Evolutionary conservation across 805 yeast genomes (phyloP).

Genomic region (Peterozyma toletana): DNA sequence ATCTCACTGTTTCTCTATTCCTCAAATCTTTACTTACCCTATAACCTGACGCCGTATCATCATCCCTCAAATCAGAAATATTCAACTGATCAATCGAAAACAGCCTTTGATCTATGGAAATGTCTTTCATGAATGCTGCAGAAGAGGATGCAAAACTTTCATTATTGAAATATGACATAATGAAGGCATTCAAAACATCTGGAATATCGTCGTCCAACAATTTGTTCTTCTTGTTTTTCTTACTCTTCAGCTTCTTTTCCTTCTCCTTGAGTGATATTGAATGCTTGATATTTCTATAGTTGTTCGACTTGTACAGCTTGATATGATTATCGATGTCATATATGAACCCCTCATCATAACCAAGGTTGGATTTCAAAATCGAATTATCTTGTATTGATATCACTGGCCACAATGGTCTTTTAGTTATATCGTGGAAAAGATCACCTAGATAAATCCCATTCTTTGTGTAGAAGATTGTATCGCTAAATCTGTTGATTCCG

Average conservation of each 20-base stretch:
- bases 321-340: constrained; percentile 45
- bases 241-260: not conserved
- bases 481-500: constrained; percentile 65
- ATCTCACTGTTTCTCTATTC: constrained; percentile 32
- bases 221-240: constrained; percentile 1
- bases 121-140: constrained; percentile 42
- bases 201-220: constrained; percentile 15
- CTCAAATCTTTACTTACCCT: constrained; percentile 26
- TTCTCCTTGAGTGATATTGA: constrained; percentile 4
- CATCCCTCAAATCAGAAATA: constrained; percentile 15
- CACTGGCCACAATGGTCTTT: constrained; percentile 36
- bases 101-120: constrained; percentile 21
- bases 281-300: constrained; percentile 14
- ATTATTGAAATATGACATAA: constrained; percentile 46
- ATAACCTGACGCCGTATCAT: constrained; percentile 19
- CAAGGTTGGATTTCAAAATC: constrained; percentile 46
- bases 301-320: constrained; percentile 24
- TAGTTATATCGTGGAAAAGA: constrained; percentile 41
- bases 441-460: constrained; percentile 64
- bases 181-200: constrained; percentile 23
- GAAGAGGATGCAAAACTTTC: constrained; percentile 52
- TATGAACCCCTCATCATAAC: constrained; percentile 32
- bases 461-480: constrained; percentile 67
- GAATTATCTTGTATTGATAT: constrained; percentile 38
- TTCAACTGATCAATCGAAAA: not conserved